Evolutionary conservation across 2,329 filamentous ascomycete species (phyloP), one percentile per base, ranked within the genome.

Genomic region (Penicillium sp.): DNA sequence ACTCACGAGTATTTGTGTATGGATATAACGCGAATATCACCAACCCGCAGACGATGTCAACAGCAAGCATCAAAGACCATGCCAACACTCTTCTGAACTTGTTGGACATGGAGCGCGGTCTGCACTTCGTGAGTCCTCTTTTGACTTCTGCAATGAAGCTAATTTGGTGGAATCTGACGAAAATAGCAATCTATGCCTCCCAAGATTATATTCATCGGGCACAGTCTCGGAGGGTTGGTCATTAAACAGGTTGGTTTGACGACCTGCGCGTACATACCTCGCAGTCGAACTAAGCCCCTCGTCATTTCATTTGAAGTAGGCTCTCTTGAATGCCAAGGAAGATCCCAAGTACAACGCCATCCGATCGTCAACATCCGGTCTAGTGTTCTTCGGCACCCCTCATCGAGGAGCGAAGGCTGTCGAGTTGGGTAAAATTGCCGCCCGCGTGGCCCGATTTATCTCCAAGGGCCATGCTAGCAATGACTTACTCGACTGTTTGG

Each of bases 311-410:
- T 28, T 35, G 14, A 5, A 14, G 35, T 16, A 75, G 72, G 73
- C 73, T 1, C 63, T 76, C 10, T 59, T 76, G 2, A 74, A 76
- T 49, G 73, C 73, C 10, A 73, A 74, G 33, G 73, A 74, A 65
- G 73, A 75, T 53, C 69, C 72, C 2, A 75, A 72, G 51, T 76
- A 75, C 46, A 69, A 66, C 6, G 64, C 71, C 1, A 76, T 76
- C 38, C 69, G 72, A 28, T 70, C 61, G 10, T 68, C 73, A 5
- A 76, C 74, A 16, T 69, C 66, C 6, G 74, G 74, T 0, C 66
- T 76, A 1, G 71, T 76, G 4, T 76, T 76, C 61, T 71, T 76
- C 30, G 73, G 73, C 3, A 75, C 72, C 28, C 74, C 74, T 6
- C 74, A 76, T 52, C 70, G 71, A 30, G 73, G 74, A 4, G 70